A percentile compares a stretch with the other conserved stretches of the same genome.
Evolutionary conservation across 2,329 filamentous ascomycete genomes (phyloP).

Genomic region (Zelopaecilomyces penicillatus): DNA sequence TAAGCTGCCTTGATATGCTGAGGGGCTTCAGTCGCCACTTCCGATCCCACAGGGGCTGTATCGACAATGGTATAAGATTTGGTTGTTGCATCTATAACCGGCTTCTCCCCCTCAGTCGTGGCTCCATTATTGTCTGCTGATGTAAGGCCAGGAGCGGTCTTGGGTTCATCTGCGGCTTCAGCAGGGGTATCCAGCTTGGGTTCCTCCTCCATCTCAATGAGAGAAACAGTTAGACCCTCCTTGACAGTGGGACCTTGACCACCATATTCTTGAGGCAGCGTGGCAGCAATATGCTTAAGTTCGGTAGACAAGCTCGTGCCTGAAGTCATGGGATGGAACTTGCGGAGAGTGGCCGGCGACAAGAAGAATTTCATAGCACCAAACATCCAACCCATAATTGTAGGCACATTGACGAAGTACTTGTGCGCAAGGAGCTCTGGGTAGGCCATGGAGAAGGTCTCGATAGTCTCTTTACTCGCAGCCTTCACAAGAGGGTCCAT

Average conservation of each 20-base stretch:
- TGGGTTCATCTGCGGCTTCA: constrained; percentile 2
- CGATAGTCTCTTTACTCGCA: constrained; percentile 72
- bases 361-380: constrained; percentile 67
- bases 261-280: constrained; percentile 70
- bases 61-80: no score
- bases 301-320: constrained; percentile 60
- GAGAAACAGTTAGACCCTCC: constrained; percentile 24
- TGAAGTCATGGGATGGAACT: constrained; percentile 70
- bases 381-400: constrained; percentile 85
- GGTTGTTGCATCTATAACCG: no score
- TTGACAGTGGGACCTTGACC: constrained; percentile 51
- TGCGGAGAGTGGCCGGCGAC: constrained; percentile 64
- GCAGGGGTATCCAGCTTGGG: constrained; percentile 9
- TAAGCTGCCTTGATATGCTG: no score
- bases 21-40: no score
- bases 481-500: constrained; percentile 69
- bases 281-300: constrained; percentile 49
- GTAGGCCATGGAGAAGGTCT: constrained; percentile 72
- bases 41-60: no score
- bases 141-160: neutral
- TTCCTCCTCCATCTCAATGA: constrained; percentile 14
- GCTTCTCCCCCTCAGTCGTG: no score
- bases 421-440: constrained; percentile 79
- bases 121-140: no score
- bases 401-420: constrained; percentile 91